Base-by-base conservation (phyloP, 2,329 filamentous ascomycete genomes). In the Stachybotrys chlorohalonatus region DNA sequence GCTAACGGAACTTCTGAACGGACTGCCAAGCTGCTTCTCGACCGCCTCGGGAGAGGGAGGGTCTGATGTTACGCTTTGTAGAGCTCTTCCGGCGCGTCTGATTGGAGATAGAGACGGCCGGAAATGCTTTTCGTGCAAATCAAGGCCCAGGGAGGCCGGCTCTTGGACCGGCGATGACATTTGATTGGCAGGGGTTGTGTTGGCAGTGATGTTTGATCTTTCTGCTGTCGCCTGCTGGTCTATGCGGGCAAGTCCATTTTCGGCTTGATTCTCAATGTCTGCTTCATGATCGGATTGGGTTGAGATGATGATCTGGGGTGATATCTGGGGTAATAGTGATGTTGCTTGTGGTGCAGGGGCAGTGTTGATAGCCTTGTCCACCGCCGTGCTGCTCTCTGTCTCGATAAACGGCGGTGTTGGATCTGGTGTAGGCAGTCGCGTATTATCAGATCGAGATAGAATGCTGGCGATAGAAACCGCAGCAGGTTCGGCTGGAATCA, bases 41-140 rank as follows among this genome's bases (percentile, higher is more conserved):
- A 71, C 72, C 7, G 67, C 72, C 52, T 77, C 76, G 1, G 81
- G 81, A 0, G 81, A 83, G 0, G 80, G 79, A 7, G 79, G 78
- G 58, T 83, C 81, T 0, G 80, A 82, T 11, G 81, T 80, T 45
- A 84, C 77, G 55, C 74, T 80, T 61, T 83, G 81, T 13, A 84
- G 66, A 32, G 75, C 79, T 51, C 78, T 72, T 3, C 80, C 81
- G 31, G 75, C 81, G 49, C 80, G 73, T n/a, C 84, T 76, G 42
- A 83, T 83, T 1, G 81, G 80, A 6, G 80, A 83, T 0, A 84
- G 68, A 6, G 70, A 71, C 31, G 77, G 76, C 8, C 78, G 74
- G 13, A 60, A 56, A 2, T 63, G 66, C 46, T 65, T 66, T 11
- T 69, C 66, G 6, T 60, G 57, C 17, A 58, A 49, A 5, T 42